A percentile compares a stretch with the other conserved stretches of the same genome.
phyloP scores from a whole-genome alignment of 2,329 filamentous ascomycete species.

The Chaetomiaceae sp. region DNA sequence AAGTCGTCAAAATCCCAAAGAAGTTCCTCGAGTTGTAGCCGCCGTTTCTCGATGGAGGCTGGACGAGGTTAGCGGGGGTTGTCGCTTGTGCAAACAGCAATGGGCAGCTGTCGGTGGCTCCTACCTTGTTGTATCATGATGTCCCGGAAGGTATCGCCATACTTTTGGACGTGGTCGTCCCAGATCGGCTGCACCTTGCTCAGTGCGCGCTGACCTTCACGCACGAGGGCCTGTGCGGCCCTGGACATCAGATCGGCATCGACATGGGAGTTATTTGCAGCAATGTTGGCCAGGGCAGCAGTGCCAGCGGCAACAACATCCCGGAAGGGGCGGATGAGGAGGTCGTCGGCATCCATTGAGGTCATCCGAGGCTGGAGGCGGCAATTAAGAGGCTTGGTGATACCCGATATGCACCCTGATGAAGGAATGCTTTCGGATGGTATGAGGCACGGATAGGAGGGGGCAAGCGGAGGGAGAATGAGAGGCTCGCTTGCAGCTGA shows the following conservation, averaged over 20 bases:
- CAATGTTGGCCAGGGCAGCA: conserved; percentile 34
- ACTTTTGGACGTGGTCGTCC: conserved; percentile 34
- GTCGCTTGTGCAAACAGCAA: too few species aligned
- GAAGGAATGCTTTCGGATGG: too few species aligned
- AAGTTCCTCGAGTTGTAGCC: conserved; percentile 35
- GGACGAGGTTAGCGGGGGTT: neutral
- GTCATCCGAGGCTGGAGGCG: conserved; percentile 12
- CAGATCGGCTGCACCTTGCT: conserved; percentile 37
- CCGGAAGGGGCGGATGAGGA: conserved; percentile 35
- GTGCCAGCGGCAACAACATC: conserved; percentile 38
- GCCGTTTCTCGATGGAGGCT: conserved; percentile 30
- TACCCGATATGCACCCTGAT: too few species aligned
- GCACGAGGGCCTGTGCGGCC: conserved; percentile 29
- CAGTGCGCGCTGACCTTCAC: conserved; percentile 34
- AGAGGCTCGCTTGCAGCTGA: too few species aligned
- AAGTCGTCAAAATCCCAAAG: conserved; percentile 43
- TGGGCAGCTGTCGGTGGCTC: neutral
- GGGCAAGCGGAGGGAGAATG: too few species aligned
- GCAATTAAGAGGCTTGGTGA: neutral
- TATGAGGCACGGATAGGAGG: too few species aligned
- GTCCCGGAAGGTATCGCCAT: conserved; percentile 35
- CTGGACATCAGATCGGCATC: conserved; percentile 30
- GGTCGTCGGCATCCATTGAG: conserved; percentile 28
- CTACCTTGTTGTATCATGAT: conserved; percentile 34
- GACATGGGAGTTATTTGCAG: conserved; percentile 10